Evolutionary conservation across 2,329 filamentous ascomycete species (phyloP).

Genomic region (Trichoderma semiorbis): DNA sequence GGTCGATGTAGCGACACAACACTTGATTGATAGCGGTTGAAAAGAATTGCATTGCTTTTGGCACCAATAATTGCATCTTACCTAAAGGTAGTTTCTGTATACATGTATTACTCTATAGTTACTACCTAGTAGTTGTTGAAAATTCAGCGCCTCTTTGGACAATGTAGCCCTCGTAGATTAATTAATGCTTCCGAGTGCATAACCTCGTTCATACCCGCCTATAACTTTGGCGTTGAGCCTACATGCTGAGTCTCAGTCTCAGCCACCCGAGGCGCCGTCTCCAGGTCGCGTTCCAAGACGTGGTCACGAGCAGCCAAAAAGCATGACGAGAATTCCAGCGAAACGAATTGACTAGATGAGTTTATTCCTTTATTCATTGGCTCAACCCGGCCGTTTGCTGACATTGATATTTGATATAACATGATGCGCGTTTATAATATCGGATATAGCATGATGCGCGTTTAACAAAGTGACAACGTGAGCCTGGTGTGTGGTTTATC

Average conservation of each 20-base stretch:
- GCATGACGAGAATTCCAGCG: slow-evolving; percentile 2
- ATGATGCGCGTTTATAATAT: not conserved
- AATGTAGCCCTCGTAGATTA: not conserved
- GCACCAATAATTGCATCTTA: not conserved
- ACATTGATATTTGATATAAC: not conserved
- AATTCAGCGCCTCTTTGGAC: not conserved
- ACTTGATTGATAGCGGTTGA: slow-evolving; percentile 1
- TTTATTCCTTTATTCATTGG: not conserved
- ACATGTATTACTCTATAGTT: not conserved
- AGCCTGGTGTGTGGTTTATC: not conserved
- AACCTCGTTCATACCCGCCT: not conserved
- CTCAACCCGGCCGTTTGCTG: not conserved
- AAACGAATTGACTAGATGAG: not conserved
- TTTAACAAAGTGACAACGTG: not conserved
- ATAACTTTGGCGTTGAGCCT: not conserved
- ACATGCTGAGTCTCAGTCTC: not conserved
- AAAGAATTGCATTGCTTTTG: not conserved
- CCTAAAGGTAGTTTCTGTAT: not conserved
- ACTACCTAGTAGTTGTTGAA: not conserved
- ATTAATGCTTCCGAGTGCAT: not conserved
- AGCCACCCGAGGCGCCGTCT: not conserved
- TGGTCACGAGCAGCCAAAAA: not conserved
- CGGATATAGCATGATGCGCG: not conserved
- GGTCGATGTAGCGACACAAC: not conserved
- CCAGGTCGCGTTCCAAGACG: not conserved